These are phyloP conservation scores for Abrus precatorius DNA, from an alignment of 306 rosid genomes.

Conservation along the genomic window DNA sequence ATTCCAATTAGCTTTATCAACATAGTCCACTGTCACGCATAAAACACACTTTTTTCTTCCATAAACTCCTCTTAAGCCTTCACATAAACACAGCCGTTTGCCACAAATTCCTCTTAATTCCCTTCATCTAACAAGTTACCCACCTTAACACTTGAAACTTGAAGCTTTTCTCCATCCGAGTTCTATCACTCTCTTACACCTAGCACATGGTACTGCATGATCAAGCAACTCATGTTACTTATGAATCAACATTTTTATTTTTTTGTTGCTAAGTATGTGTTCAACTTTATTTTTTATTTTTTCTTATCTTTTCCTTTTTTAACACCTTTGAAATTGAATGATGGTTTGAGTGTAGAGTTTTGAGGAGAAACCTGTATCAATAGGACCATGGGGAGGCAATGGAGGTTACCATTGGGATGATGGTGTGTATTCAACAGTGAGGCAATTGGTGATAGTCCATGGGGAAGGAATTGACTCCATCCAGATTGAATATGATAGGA, in stretches of 20 bases:
- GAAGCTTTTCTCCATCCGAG: neutral
- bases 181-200: conserved; percentile 23
- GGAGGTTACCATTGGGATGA: conserved; percentile 77
- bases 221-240: conserved; percentile 19
- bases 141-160: conserved; percentile 31
- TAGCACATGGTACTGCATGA: conserved; percentile 48
- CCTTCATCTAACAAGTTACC: conserved; percentile 8
- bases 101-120: conserved; percentile 37
- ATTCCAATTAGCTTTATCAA: conserved; percentile 47
- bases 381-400: conserved; percentile 89
- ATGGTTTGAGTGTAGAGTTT: conserved; percentile 54
- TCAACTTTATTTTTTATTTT: neutral
- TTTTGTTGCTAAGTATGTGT: neutral
- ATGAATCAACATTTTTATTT: neutral
- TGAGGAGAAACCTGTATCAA: conserved; percentile 53
- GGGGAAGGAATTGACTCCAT: conserved; percentile 80
- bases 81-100: conserved; percentile 27
- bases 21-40: conserved; percentile 28
- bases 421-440: conserved; percentile 68
- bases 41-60: conserved; percentile 36
- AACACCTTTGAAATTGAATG: conserved; percentile 38
- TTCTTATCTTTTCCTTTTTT: neutral
- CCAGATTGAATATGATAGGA: conserved; percentile 73
- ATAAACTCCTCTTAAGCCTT: conserved; percentile 34
- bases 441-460: conserved; percentile 75